phyloP scores from a whole-genome alignment of 495 filamentous ascomycete species.

The Immersiella caudata region DNA sequence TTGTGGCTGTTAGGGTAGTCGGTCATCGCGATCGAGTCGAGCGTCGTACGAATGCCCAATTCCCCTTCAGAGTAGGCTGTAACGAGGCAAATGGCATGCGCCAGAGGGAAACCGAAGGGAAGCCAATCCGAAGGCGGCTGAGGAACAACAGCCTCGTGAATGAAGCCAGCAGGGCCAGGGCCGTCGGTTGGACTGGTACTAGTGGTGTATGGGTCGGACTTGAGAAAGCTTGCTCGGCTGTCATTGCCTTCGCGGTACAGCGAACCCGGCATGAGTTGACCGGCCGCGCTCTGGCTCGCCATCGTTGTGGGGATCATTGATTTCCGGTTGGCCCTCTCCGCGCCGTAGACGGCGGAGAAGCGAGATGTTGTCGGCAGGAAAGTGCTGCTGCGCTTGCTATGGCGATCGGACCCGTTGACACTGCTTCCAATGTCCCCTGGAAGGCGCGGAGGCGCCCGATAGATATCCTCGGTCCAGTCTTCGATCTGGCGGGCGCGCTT shows the following conservation, averaged over 20 bases:
- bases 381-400: constrained; percentile 76
- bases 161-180: constrained; percentile 86
- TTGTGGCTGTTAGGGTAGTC: constrained; percentile 99
- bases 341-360: constrained; percentile 90
- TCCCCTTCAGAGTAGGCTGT: constrained; percentile 98
- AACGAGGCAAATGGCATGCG: constrained; percentile 90
- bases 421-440: constrained; percentile 65
- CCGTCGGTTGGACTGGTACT: constrained; percentile 67
- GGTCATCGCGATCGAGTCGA: constrained; percentile 96
- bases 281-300: constrained; percentile 89
- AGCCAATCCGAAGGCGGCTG: constrained; percentile 98
- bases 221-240: constrained; percentile 60
- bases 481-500: constrained; percentile 92
- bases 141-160: constrained; percentile 93
- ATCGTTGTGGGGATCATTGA: constrained; percentile 81
- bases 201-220: constrained; percentile 52
- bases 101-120: constrained; percentile 92
- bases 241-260: constrained; percentile 77
- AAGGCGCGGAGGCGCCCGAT: constrained; percentile 81
- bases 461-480: constrained; percentile 98
- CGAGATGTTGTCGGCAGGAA: constrained; percentile 86
- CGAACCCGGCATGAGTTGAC: constrained; percentile 68
- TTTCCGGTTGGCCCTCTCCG: constrained; percentile 53
- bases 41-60: constrained; percentile 85
- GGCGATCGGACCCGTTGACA: constrained; percentile 62